Percentiles rank a stretch among this genome's conserved stretches.
Evolutionary conservation across 2,329 filamentous ascomycete species (phyloP).

Genomic region (Nigrospora sphaerica): DNA sequence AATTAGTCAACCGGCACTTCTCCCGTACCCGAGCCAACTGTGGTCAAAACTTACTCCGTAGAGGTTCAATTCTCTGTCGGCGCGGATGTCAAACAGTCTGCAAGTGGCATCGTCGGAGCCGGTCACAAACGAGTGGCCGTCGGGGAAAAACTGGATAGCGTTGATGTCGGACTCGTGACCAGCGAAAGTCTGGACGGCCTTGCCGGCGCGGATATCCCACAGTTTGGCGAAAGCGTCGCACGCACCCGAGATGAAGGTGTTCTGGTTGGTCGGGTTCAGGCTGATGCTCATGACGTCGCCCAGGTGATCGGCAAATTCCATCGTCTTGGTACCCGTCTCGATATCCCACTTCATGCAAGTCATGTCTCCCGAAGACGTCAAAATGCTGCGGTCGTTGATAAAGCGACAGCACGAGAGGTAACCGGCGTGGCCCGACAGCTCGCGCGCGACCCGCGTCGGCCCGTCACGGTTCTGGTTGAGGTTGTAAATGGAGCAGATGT

Average conservation of each 20-base stretch:
- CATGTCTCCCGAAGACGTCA: slow-evolving; percentile 98
- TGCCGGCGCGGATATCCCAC: slow-evolving; percentile 97
- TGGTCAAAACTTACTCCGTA: slow-evolving; percentile 49
- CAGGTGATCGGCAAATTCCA: slow-evolving; percentile 95
- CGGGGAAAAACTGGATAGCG: slow-evolving; percentile 98
- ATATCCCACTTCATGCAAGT: slow-evolving; percentile 99
- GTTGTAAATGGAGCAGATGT: slow-evolving; percentile 99
- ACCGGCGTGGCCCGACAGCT: slow-evolving; percentile 92
- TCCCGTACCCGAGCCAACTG: too few species aligned
- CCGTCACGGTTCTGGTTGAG: slow-evolving; percentile 89
- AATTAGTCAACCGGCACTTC: slow-evolving; percentile 9
- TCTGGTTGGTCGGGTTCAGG: slow-evolving; percentile 98
- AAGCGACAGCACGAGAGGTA: slow-evolving; percentile 98
- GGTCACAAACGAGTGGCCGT: slow-evolving; percentile 96
- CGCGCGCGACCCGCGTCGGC: slow-evolving; percentile 91
- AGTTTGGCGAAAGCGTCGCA: slow-evolving; percentile 98
- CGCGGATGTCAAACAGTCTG: slow-evolving; percentile 94
- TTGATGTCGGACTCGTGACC: slow-evolving; percentile 99
- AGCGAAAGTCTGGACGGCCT: slow-evolving; percentile 97
- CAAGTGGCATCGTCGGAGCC: slow-evolving; percentile 97
- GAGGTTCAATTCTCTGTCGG: slow-evolving; percentile 71
- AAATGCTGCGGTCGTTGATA: slow-evolving; percentile 95
- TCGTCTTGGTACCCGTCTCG: slow-evolving; percentile 93
- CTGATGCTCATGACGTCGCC: slow-evolving; percentile 99
- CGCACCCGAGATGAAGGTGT: slow-evolving; percentile 98